These are phyloP conservation scores for Dactylellina haptotyla DNA, from an alignment of 2,329 filamentous ascomycete genomes.

Conservation along the genomic window DNA sequence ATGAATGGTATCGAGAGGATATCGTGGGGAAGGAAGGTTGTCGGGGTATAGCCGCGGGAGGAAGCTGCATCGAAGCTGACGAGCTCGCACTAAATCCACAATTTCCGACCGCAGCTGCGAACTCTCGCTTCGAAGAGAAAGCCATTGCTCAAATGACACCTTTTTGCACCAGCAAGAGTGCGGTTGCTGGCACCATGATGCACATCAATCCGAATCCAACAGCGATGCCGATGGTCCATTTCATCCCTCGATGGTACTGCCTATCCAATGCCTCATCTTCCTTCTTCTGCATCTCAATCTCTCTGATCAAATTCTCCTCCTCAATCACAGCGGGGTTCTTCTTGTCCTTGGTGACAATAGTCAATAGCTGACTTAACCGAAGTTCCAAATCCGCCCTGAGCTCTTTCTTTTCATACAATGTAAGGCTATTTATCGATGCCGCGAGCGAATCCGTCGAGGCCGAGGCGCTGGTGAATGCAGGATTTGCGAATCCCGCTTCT, in stretches of 20 bases:
- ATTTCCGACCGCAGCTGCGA: no score
- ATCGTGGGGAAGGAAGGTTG: not conserved
- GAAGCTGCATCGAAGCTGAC: not conserved
- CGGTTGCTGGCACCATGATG: conserved; percentile 48
- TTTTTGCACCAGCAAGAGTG: conserved; percentile 39
- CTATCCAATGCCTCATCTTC: conserved; percentile 35
- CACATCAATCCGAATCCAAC: conserved; percentile 44
- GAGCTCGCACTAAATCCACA: no score
- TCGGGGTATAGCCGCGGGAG: not conserved
- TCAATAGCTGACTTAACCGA: conserved; percentile 42
- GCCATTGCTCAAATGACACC: conserved; percentile 30
- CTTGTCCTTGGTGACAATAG: conserved; percentile 46
- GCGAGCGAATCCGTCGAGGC: conserved; percentile 41
- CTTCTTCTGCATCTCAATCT: conserved; percentile 40
- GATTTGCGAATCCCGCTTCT: conserved; percentile 39
- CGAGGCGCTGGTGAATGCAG: conserved; percentile 33
- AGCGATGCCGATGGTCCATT: conserved; percentile 49
- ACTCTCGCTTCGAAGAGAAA: no score
- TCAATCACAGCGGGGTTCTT: conserved; percentile 44
- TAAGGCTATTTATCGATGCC: conserved; percentile 38
- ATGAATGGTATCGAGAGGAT: conserved; percentile 9
- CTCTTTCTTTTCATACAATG: conserved; percentile 48
- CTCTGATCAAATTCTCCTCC: conserved; percentile 37
- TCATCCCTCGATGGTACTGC: conserved; percentile 47
- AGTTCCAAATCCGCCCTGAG: conserved; percentile 46